Evolutionary conservation across 2,329 filamentous ascomycete species (phyloP), one percentile per base, ranked within the genome.

Genomic region (Diaporthe batatas): DNA sequence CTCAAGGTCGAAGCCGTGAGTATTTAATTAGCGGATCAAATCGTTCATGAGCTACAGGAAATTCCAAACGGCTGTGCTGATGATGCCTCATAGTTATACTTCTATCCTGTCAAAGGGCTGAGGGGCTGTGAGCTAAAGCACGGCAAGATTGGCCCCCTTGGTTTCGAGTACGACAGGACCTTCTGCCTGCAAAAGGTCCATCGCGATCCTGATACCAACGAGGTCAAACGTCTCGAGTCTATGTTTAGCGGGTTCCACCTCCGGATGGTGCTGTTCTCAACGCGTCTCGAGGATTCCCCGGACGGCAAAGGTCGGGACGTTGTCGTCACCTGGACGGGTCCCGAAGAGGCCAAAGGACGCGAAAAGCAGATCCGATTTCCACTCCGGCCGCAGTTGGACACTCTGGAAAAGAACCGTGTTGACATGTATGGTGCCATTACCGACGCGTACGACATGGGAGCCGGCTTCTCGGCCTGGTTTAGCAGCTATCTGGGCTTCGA

Each of bases 111-210:
- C 29, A 67, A 67, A 53, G 62, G 62, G n/a, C 6, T 67, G 32
- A 67, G 62, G 32, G 62, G 62, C 3, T 53, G 62, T 18, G 62
- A 67, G 32, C 32, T 67, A n/a, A 39, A 67, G n/a, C 21, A 39
- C 12, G 62, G 32, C 14, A 67, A 39, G n/a, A 67, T 67, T n/a
- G 62, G 62, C n/a, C 62, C 62, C 12, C 23, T 67, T 3, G 62
- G 62, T 12, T 67, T 67, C 7, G 62, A 67, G 25, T 39, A 67
- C 29, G 62, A 67, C 47, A 47, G 62, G 4, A 39, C 62, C 14
- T 67, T 67, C 62, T 67, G 62, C 62, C 62, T 67, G 47, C 62
- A 67, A n/a, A 67, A 67, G 62, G 32, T 53, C 5, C 62, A 67
- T 10, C 62, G 62, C 32, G 62, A 67, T 39, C 47, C 62, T 7